Evolutionary conservation across 2,329 filamentous ascomycete genomes (phyloP), one percentile per base, ranked within the genome.

Genomic region (Penicillium digitatum): DNA sequence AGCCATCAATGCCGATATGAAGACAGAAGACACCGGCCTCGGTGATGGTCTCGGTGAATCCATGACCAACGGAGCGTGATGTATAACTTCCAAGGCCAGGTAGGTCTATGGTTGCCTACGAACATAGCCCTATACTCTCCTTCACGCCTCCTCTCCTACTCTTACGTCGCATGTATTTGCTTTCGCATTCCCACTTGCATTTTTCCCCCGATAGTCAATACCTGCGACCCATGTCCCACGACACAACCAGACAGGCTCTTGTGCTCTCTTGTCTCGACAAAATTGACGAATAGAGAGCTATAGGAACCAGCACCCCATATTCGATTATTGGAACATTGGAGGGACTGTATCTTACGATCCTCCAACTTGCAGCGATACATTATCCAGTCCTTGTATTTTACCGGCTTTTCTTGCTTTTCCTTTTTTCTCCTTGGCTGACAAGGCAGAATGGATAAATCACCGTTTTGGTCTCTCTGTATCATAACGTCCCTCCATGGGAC

Each of bases 1-100:
- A 26, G 65, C 58, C 40, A 66, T 65, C 48, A 49, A 39, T 29
- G n/a, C n/a, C 14, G 18, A 53, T 18, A 12, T 59, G 24, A 40
- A 54, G 26, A 11, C 29, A 14, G 54, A 56, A 10, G 52, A 42
- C 10, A 43, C 60, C 39, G 67, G 71, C 7, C 62, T 69, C 14
- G 73, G 67, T 54, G 68, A 69, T 50, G 72, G 74, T 47, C 66
- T 72, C 16, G 47, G 48, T 46, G 46, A 56, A 26, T 10, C 42
- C 29, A 39, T 47, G 48, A 22, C 48, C 43, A 55, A 44, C 7
- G 46, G 49, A 58, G 50, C 29, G 12, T 55, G 40, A 55, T 32
- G 40, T 10, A 72, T 75, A 77, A 76, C 54, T 66, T 43, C 18
- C 14, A 26, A 24, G 47, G 32, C 18, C 29, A 31, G 27, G 20